Base-by-base conservation (phyloP, 1,284 basidiomycete species). In the Rhodotorula glutinis region DNA sequence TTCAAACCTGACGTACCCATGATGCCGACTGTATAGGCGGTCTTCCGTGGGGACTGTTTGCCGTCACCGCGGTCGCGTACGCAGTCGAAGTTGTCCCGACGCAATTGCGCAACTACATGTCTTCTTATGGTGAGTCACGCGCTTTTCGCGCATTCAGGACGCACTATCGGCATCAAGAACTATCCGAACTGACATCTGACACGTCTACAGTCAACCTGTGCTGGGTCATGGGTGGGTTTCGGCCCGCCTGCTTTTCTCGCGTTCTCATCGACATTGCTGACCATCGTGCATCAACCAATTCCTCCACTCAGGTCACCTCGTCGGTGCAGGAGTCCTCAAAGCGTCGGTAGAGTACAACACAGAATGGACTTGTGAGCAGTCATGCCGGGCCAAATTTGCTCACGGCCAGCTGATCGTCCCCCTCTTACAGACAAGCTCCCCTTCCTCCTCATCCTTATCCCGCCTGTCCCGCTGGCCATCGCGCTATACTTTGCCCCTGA, bases 51-150 rank as follows among this genome's bases (percentile, higher is more conserved):
- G 27, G 56, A 43, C 13, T 52, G n/a, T 43, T 51, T 17, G 16
- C 38, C 16, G 38, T 51, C 33, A n/a, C 70, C 70, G 76, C 75
- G 33, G 70, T 75, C 10, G 76, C 80, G 0, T 83, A 82, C 66
- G 82, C 82, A 27, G 78, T 79, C 53, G 82, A 83, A 60, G 78
- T 83, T 52, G 80, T 79, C 47, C 82, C 82, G 4, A 80, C 80
- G 55, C 76, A 76, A 21, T 75, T 83, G 3, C 79, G 82, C 53
- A 78, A 77, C 21, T 82, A 81, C 72, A 75, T 83, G 14, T 27
- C 54, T 14, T 56, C 53, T 17, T 54, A 41, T 30, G 51, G 29
- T 29, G 11, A 38, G 33, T 38, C 51, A 13, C 27, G 11, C 9
- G 5, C 23, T n/a, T 27, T 25, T 25, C n/a, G 16, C n/a, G n/a